Base-by-base conservation (phyloP, 192 early-diverging fungal genomes). In the Gryganskiella cystojenkinii region DNA sequence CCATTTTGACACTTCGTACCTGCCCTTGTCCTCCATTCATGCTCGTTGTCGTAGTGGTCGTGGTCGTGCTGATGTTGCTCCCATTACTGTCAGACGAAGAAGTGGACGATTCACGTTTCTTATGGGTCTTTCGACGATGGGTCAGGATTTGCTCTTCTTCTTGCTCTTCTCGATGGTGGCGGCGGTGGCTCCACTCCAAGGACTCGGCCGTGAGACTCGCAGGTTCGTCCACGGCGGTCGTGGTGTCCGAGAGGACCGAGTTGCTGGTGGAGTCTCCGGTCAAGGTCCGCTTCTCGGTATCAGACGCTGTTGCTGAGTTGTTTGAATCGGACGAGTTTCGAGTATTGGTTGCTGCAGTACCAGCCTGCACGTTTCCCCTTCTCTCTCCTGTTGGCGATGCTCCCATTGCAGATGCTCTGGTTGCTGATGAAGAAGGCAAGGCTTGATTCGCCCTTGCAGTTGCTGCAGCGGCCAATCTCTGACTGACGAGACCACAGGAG, bases 321-420 rank as follows among this genome's bases (percentile, higher is more conserved):
- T 50, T 46, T 24, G 68, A 70, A 46, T 71, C 70, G 1, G 44
- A 49, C 34, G 61, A 64, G 20, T 27, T 59, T 20, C 59, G 27
- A 55, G 59, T 10, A 49, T 22, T 8, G 7, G 34, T 28, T 24
- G 35, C 10, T 53, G 68, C 7, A 33, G 53, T 42, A 19, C 34
- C 28, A 56, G 33, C 51, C 51, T 25, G 19, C 55, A 25, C 27
- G 31, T 4, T 19, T 35, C 44, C 35, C 20, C 10, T 33, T 40
- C 42, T 51, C n/a, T n/a, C n/a, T n/a, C n/a, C n/a, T n/a, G n/a
- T n/a, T 50, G 20, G 47, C 53, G 6, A 44, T 11, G 17, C 13
- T 25, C 19, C 40, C 43, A 24, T 17, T 53, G 19, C 47, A 40
- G 1, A 75, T 14, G 19, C 58, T 67, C 15, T 8, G 44, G 13